Evolutionary conservation across 768 basidiomycete genomes (phyloP).

Genomic region (Russula olivacea): DNA sequence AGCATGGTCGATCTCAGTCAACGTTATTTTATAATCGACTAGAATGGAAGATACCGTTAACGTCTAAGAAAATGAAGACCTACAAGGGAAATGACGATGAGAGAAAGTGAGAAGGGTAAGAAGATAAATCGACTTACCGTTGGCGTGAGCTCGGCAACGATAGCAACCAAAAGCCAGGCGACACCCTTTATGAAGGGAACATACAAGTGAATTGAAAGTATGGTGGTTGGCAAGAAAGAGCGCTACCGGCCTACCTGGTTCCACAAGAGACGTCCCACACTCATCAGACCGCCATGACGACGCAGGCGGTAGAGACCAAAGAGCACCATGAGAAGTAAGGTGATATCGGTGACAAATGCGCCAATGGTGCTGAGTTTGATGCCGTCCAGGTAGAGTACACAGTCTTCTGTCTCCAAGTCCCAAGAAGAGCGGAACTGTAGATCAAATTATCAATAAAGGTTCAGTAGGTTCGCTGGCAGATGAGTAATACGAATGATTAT

Average conservation of each 20-base stretch:
- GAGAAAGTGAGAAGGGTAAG: not conserved
- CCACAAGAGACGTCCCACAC: not conserved
- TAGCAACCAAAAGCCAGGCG: not conserved
- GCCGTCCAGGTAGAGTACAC: not conserved
- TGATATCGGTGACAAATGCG: not conserved
- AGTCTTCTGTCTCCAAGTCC: not conserved
- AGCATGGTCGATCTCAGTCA: no score
- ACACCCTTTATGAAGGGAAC: not conserved
- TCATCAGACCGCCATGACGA: not conserved
- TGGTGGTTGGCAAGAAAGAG: no score
- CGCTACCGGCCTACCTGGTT: no score
- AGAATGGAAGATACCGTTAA: no score
- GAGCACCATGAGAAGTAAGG: not conserved
- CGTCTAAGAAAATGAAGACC: no score
- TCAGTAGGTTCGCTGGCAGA: not conserved
- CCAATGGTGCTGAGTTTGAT: not conserved
- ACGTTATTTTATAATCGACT: no score
- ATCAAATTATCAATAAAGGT: no score
- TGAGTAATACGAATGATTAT: no score
- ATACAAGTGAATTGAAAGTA: not conserved
- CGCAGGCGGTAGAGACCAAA: not conserved
- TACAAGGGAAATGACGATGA: not conserved
- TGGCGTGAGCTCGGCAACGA: not conserved
- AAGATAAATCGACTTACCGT: not conserved
- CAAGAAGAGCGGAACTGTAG: not conserved